A percentile compares a stretch with the other conserved stretches of the same genome.
phyloP scores from a whole-genome alignment of 176 grass and related monocot species.

The Bothriochloa decipiens region DNA sequence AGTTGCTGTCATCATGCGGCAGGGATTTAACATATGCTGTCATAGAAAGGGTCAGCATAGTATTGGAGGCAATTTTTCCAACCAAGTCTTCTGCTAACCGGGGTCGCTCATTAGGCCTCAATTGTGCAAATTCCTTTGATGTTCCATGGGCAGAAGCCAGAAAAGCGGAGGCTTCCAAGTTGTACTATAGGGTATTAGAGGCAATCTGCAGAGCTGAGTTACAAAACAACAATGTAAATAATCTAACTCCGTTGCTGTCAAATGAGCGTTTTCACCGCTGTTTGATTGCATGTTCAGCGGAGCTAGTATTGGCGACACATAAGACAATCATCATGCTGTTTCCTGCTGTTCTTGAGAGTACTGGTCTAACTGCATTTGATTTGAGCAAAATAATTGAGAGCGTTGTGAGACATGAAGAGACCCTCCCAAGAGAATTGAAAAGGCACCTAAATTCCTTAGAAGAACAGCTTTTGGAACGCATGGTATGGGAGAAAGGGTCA shows the following conservation, averaged over 20 bases:
- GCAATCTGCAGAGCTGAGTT: constrained; percentile 80
- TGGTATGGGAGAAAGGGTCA: constrained; percentile 90
- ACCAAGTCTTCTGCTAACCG: constrained; percentile 52
- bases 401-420: constrained; percentile 91
- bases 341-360: constrained; percentile 84
- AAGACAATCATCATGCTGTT: constrained; percentile 97
- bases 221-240: constrained; percentile 54
- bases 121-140: constrained; percentile 72
- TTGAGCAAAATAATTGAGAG: constrained; percentile 96
- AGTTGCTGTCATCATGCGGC: constrained; percentile 72
- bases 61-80: constrained; percentile 92
- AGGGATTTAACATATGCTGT: constrained; percentile 62
- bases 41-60: constrained; percentile 62
- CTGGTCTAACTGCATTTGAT: constrained; percentile 97
- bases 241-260: constrained; percentile 77
- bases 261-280: constrained; percentile 93
- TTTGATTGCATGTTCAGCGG: constrained; percentile 93
- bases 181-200: constrained; percentile 89
- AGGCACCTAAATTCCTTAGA: constrained; percentile 94
- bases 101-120: constrained; percentile 53
- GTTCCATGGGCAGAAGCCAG: constrained; percentile 83
- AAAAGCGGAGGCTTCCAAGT: constrained; percentile 89
- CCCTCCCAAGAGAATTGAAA: constrained; percentile 91
- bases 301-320: constrained; percentile 89
- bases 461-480: constrained; percentile 89